Evolutionary conservation across 2,329 filamentous ascomycete genomes (phyloP), one percentile per base, ranked within the genome.

Genomic region (Xylaria sp.): DNA sequence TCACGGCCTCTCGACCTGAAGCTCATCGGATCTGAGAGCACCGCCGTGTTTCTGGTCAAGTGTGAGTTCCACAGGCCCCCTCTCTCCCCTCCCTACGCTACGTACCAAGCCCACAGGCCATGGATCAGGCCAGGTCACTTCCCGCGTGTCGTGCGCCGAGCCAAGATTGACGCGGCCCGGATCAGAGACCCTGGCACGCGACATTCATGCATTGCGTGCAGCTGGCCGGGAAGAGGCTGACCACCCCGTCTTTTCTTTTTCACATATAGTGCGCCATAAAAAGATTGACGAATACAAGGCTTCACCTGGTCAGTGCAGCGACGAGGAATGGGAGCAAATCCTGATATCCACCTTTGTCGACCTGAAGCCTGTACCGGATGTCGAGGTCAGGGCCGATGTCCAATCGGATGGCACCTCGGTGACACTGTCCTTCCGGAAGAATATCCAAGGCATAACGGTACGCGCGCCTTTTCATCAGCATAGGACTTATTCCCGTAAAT

Each of bases 381-480:
- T 92, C 27, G 87, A 92, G 71, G 83, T 84, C 21, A 83, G 88
- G 21, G 91, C 90, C 24, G 83, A 87, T 3, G 82, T 92, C 54
- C 81, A 85, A 64, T 78, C 77, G 56, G 82, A 83, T 54, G 83
- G 85, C 65, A 77, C 81, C 21, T 82, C 82, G 1, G 82, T 92
- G n/a, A 84, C 84, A 19, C 83, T 94, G 69, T 88, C 86, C 6
- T 81, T 94, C 65, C 86, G 89, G 57, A 90, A 89, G 75, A 86
- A 88, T 64, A 85, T 90, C 47, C 84, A 89, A 70, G 90, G 89
- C 51, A 92, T 93, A 72, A 92, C 89, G 67, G 90, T 91, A 36
- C 34, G 82, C 71, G 86, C 78, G 42, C 32, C 63, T 48, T 69
- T 55, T 65, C 63, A 54, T 48, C 24, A n/a, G 9, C 19, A 27